These are phyloP conservation scores for Colletotrichum incanum DNA, from an alignment of 2,329 filamentous ascomycete genomes.

Conservation along the genomic window DNA sequence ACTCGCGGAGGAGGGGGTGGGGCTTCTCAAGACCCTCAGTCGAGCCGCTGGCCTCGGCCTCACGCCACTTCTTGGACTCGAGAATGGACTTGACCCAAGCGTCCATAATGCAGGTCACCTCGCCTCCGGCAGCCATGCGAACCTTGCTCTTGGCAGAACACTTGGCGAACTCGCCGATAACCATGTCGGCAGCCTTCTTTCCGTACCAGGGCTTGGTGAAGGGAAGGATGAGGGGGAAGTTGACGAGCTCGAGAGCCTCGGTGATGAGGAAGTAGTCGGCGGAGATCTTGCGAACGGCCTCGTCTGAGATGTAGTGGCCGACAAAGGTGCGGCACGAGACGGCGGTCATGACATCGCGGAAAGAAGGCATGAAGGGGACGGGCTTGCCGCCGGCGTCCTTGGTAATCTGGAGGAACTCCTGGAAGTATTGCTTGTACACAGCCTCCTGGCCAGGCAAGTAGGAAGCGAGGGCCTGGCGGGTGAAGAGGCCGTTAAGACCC, in stretches of 20 bases:
- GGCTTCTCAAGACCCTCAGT: slow-evolving; percentile 85
- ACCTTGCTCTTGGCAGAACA: slow-evolving; percentile 95
- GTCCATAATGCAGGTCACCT: slow-evolving; percentile 94
- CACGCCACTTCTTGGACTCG: slow-evolving; percentile 85
- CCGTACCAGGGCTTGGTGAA: slow-evolving; percentile 98
- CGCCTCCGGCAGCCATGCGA: slow-evolving; percentile 89
- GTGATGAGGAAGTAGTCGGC: slow-evolving; percentile 98
- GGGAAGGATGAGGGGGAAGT: slow-evolving; percentile 96
- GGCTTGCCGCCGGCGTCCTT: slow-evolving; percentile 81
- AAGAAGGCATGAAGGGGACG: slow-evolving; percentile 89
- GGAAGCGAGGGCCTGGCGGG: slow-evolving; percentile 85
- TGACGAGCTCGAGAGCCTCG: slow-evolving; percentile 94
- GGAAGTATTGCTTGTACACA: slow-evolving; percentile 90
- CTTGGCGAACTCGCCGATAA: slow-evolving; percentile 89
- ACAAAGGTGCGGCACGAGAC: slow-evolving; percentile 98
- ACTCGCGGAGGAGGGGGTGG: slow-evolving; percentile 84
- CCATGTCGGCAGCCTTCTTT: slow-evolving; percentile 95
- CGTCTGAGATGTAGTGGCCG: slow-evolving; percentile 93
- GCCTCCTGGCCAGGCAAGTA: slow-evolving; percentile 96
- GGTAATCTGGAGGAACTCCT: slow-evolving; percentile 83
- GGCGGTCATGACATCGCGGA: slow-evolving; percentile 95
- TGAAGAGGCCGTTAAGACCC: slow-evolving; percentile 95
- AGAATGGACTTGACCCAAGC: slow-evolving; percentile 93
- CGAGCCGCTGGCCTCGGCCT: slow-evolving; percentile 81
- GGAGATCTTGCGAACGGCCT: slow-evolving; percentile 92